Evolutionary conservation across 441 rosid species (phyloP), one percentile per base, ranked within the genome.

Genomic region (Isatis lusitanica): DNA sequence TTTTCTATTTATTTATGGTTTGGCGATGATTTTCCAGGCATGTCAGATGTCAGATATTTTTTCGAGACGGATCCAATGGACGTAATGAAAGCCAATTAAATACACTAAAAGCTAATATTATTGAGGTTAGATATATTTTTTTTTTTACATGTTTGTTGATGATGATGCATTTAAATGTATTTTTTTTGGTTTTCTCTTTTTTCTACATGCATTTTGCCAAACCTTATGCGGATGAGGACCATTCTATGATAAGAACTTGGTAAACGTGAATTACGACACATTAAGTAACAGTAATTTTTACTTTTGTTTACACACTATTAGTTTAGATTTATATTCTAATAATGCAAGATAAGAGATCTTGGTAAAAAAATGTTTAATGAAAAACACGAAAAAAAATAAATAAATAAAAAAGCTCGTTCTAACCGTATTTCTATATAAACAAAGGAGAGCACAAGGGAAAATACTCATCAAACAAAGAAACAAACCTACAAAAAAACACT

Each of bases 401-500:
- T 24, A 26, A 21, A 26, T 26, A 26, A 26, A 26, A 26, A 2
- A 2, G 1, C 3, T 9, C 15, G n/a, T 56, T 28, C 17, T 48
- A 59, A 40, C 72, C 61, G 15, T 31, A 28, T 50, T 55, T 57
- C 71, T 76, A 76, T 65, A 70, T 70, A 70, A 70, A 70, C 52
- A 44, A 61, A 63, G 36, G 66, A 38, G 18, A 46, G 51, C 53
- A 39, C 24, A 40, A 70, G 16, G 17, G 39, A 13, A 21, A 35
- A 10, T 44, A 68, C 1, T 76, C 75, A 56, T 48, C 62, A 12
- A 30, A 9, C 46, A 70, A 38, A 69, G 11, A 69, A 39, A 60
- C 7, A 66, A 57, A 31, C 48, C 57, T 17, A 53, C 8, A 6
- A 51, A 16, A 43, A 33, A 35, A 40, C 39, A 46, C 12, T 70